Percentiles rank a stretch among this genome's conserved stretches.
These are phyloP conservation scores for Citeromyces nyonsensis DNA, from an alignment of 805 yeast species.

Conservation along the genomic window DNA sequence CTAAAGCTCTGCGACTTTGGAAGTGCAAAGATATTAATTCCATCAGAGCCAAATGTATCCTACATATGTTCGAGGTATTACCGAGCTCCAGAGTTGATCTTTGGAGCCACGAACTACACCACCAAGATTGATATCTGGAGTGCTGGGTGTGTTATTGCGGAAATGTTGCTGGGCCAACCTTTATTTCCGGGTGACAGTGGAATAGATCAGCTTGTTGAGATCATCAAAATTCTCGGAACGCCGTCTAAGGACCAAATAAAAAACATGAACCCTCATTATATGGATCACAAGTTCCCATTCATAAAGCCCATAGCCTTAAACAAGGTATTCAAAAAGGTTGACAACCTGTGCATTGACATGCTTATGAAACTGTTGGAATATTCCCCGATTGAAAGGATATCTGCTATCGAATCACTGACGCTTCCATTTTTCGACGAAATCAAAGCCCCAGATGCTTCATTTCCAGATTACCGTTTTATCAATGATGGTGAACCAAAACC, in stretches of 20 bases:
- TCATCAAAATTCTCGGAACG: conserved; percentile 89
- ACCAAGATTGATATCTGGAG: conserved; percentile 97
- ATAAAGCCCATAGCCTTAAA: conserved; percentile 64
- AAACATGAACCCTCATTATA: conserved; percentile 92
- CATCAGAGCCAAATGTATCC: conserved; percentile 87
- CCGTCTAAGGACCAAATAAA: conserved; percentile 86
- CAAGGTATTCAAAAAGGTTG: conserved; percentile 47
- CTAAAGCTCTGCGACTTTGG: conserved; percentile 95
- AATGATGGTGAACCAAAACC: conserved; percentile 16
- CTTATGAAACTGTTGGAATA: conserved; percentile 45
- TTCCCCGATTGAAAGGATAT: conserved; percentile 50
- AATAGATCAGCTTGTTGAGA: conserved; percentile 92
- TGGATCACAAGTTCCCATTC: conserved; percentile 90
- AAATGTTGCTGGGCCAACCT: conserved; percentile 88
- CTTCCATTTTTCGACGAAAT: conserved; percentile 42
- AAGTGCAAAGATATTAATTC: conserved; percentile 79
- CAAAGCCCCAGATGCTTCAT: conserved; percentile 11
- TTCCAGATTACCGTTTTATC: conserved; percentile 22
- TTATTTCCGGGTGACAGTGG: conserved; percentile 97
- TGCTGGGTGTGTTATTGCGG: conserved; percentile 97
- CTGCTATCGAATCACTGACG: conserved; percentile 36
- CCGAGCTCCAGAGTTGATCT: conserved; percentile 93
- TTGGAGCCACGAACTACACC: conserved; percentile 93
- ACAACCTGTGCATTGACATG: conserved; percentile 37
- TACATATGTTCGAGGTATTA: conserved; percentile 95